Conservation (phyloP, 1,284 basidiomycete genomes). For the Pyrrhoderma lamaoense region DNA sequence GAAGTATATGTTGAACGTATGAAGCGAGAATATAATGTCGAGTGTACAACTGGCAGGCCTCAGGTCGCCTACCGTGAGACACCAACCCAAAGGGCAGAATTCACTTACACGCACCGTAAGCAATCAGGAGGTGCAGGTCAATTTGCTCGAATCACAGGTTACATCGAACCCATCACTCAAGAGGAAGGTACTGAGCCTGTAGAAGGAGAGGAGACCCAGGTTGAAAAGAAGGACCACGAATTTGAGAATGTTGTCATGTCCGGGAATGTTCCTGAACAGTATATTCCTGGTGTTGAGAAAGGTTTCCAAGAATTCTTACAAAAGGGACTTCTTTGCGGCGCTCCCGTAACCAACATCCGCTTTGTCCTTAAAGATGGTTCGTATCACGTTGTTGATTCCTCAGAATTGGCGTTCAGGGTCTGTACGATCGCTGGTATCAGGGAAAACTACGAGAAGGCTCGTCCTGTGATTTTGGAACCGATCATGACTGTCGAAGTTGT, state of each 20-base stretch:
- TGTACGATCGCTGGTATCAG: conserved; percentile 90
- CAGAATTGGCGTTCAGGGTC: conserved; percentile 91
- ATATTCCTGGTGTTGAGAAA: conserved; percentile 94
- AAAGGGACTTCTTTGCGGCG: conserved; percentile 88
- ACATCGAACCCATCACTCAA: conserved; percentile 86
- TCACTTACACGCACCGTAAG: conserved; percentile 97
- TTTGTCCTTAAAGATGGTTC: conserved; percentile 91
- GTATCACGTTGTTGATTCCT: conserved; percentile 94
- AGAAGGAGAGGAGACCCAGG: conserved; percentile 22
- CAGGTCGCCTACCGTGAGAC: conserved; percentile 97
- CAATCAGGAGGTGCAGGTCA: conserved; percentile 97
- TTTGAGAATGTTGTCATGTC: conserved; percentile 92
- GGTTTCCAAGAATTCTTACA: conserved; percentile 94
- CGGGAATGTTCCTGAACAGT: conserved; percentile 86
- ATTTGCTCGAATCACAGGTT: conserved; percentile 89
- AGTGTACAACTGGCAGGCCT: conserved; percentile 92
- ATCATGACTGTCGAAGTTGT: conserved; percentile 99
- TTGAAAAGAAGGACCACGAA: conserved; percentile 78
- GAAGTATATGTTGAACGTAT: conserved; percentile 99
- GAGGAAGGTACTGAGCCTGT: conserved; percentile 34
- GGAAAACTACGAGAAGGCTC: conserved; percentile 77
- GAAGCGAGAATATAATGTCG: conserved; percentile 95
- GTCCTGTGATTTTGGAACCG: conserved; percentile 87
- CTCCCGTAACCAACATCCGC: conserved; percentile 80
- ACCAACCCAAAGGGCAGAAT: conserved; percentile 74